These are phyloP conservation scores for Solanum chacoense DNA, from an alignment of 305 asterid species.

Conservation along the genomic window DNA sequence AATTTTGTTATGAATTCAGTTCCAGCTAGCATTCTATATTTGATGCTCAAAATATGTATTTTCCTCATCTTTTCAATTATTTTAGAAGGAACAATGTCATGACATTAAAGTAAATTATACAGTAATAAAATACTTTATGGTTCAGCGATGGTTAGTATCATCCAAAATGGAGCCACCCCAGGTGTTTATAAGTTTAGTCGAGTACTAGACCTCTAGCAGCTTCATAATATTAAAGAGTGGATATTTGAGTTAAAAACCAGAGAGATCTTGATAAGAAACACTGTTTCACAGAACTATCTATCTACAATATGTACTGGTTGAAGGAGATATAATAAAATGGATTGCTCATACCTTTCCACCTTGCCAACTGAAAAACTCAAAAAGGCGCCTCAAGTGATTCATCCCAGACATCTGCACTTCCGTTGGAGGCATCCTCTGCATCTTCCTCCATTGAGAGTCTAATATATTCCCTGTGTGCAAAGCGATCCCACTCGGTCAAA, in stretches of 20 bases:
- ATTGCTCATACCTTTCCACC: constrained; percentile 12
- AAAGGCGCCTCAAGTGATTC: constrained; percentile 97
- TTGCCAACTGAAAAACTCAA: constrained; percentile 43
- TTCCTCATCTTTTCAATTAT: background rate
- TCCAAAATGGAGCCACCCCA: background rate
- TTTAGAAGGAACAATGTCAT: background rate
- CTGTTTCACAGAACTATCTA: background rate
- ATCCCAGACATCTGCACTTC: constrained; percentile 99
- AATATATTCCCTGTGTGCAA: constrained; percentile 97
- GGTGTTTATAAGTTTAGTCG: background rate
- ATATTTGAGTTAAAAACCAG: background rate
- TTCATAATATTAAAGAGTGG: background rate
- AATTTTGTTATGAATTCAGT: background rate
- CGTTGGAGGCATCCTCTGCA: constrained; percentile 98
- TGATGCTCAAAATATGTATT: background rate
- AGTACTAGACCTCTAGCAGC: background rate
- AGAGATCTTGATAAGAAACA: background rate
- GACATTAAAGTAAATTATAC: background rate
- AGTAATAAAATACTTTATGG: background rate
- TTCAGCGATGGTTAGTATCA: background rate
- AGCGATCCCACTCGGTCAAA: constrained; percentile 99
- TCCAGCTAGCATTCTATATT: background rate
- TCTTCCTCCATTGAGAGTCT: constrained; percentile 99
- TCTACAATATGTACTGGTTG: background rate
- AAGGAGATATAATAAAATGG: background rate